phyloP scores from a whole-genome alignment of 257 asterid genomes.

The Solanum raphanifolium region DNA sequence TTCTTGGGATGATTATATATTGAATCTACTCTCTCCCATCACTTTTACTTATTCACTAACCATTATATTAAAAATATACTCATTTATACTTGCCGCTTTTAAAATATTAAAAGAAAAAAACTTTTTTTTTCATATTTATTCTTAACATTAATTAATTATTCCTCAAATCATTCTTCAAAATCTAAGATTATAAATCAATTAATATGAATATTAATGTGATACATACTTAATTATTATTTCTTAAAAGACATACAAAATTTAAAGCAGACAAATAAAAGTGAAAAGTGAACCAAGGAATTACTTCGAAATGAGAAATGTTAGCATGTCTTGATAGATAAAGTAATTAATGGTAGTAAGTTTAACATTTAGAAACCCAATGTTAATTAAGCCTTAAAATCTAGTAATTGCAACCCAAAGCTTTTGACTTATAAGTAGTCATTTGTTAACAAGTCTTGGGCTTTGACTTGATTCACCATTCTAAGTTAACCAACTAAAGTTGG shows the following conservation, averaged over 20 bases:
- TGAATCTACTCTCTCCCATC: neutral
- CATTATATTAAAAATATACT: too few relatives aligned
- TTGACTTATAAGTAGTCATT: neutral
- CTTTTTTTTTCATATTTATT: too few relatives aligned
- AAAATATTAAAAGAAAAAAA: too few relatives aligned
- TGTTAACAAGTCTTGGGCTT: neutral
- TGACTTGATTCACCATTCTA: neutral
- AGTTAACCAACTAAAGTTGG: neutral
- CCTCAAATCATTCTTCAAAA: too few relatives aligned
- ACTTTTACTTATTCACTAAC: too few relatives aligned
- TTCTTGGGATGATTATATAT: neutral
- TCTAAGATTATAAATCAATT: too few relatives aligned
- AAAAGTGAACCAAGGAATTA: too few relatives aligned
- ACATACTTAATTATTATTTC: too few relatives aligned
- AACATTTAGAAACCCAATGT: neutral
- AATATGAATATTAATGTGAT: too few relatives aligned
- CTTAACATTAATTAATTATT: neutral
- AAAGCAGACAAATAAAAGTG: neutral
- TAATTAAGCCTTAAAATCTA: neutral
- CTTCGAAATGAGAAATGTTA: neutral
- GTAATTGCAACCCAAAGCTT: neutral
- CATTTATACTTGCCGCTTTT: too few relatives aligned
- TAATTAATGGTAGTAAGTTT: neutral
- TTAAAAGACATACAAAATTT: neutral
- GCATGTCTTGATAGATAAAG: neutral